These are phyloP conservation scores for Russula virescens DNA, from an alignment of 768 basidiomycete species.

Conservation along the genomic window DNA sequence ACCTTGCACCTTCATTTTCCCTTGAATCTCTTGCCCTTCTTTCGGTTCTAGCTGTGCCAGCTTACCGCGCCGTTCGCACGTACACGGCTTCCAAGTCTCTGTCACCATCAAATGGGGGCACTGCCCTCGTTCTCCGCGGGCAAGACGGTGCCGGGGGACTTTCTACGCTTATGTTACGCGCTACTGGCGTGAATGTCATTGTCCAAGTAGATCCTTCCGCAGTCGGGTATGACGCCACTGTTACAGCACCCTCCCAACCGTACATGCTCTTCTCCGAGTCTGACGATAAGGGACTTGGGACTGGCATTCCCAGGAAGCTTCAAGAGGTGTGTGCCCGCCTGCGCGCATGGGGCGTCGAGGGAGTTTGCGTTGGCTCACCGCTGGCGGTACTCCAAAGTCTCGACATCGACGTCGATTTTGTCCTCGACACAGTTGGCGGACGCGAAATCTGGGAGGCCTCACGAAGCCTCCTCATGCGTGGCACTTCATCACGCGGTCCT, in stretches of 20 bases:
- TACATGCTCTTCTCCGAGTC: constrained; percentile 25
- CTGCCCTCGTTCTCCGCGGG: constrained; percentile 60
- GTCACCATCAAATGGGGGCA: constrained; percentile 24
- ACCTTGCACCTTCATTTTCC: constrained; percentile 14
- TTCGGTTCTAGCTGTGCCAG: constrained; percentile 73
- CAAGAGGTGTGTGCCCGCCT: constrained; percentile 41
- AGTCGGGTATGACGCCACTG: constrained; percentile 32
- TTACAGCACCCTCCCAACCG: constrained; percentile 29
- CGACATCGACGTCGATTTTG: constrained; percentile 64
- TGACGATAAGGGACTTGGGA: constrained; percentile 27
- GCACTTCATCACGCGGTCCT: constrained; percentile 28
- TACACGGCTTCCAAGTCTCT: constrained; percentile 23
- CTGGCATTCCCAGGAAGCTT: constrained; percentile 22
- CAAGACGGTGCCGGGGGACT: constrained; percentile 74
- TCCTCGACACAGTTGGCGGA: constrained; percentile 82
- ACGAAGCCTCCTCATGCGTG: constrained; percentile 46
- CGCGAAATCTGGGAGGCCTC: constrained; percentile 73
- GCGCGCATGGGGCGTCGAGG: constrained; percentile 67
- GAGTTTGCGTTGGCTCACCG: constrained; percentile 63
- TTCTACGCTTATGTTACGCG: constrained; percentile 69
- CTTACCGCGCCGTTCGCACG: constrained; percentile 74
- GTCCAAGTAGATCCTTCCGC: constrained; percentile 53
- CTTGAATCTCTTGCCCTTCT: constrained; percentile 55
- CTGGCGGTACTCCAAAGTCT: constrained; percentile 49
- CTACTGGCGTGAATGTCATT: constrained; percentile 65